Base-by-base conservation (phyloP, 441 rosid genomes). In the Euphorbia corollata region DNA sequence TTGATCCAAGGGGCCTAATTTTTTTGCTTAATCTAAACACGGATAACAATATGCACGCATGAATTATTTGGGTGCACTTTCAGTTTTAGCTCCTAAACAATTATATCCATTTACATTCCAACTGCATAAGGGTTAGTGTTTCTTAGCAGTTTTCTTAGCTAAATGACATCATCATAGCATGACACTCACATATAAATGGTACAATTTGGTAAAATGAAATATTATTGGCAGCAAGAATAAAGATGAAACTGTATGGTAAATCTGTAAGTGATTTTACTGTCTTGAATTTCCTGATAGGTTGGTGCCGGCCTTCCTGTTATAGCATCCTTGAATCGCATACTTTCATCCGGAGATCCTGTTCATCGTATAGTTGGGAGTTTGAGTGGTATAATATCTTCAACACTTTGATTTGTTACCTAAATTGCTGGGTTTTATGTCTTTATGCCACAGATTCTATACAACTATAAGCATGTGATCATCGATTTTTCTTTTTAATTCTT, bases 241-340 rank as follows among this genome's bases (percentile, higher is more conserved):
- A 39, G 58, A 20, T 8, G 4, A 59, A 45, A 59, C 23, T 47
- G 12, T 19, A 48, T 23, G 65, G 72, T 77, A 68, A 15, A 13
- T 10, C 58, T 23, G 24, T 27, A 22, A 50, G 32, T 62, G 13
- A 45, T 48, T 75, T 77, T 68, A 50, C 56, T 68, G 30, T 60
- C 57, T 68, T n/a, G 64, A 59, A 66, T 66, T 75, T 73, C 64
- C 69, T 68, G 69, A 41, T 69, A 93, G 98, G 98, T 91, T 72
- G 99, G 96, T 72, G 99, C 97, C 67, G 95, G 97, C 47, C 97
- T 93, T 85, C 99, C 99, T 60, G 84, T 93, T 67, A 87, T 91
- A 55, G 82, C 90, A 64, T 84, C 97, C 56, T 69, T 91, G 74
- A 89, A 81, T 75, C 95, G 96, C 30, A 79, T 91, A 73, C 73